Evolutionary conservation across 192 early-diverging fungal species (phyloP), one percentile per base, ranked within the genome.

Genomic region (Coemansia sp.): DNA sequence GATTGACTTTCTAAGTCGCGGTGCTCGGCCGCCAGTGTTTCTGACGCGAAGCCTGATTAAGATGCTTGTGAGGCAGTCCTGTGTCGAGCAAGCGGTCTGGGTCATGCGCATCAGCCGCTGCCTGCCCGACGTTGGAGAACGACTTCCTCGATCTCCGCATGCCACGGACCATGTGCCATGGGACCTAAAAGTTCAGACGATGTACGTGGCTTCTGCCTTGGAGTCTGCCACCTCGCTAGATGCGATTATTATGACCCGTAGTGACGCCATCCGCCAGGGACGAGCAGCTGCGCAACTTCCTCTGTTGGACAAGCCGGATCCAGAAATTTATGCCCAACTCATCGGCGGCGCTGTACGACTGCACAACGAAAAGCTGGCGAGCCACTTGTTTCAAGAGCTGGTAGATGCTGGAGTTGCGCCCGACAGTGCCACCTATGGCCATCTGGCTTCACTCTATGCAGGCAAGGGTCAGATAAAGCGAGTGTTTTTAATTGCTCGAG

Each of bases 51-150:
- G n/a, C 6, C 70, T 84, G 39, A 66, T 84, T 2, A 73, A 70
- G 58, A 67, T 74, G 60, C 70, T 84, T 34, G 77, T 75, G 44
- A 67, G 68, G 21, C 82, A 84, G 62, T 55, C 65, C 44, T 70
- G 68, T 27, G 59, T 84, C 14, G 82, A 84, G 63, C 77, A 84
- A 60, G 82, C 82, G 2, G 55, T 79, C 34, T 79, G 76, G 82
- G 74, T 69, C 10, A 84, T 84, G 82, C 76, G 82, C 44, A 84
- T 84, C 21, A 74, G 82, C 51, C 82, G 82, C 5, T 69, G 64
- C 2, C 66, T 84, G 53, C 80, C 80, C 4, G 73, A 83, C 41
- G 25, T 67, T n/a, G 82, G 82, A 2, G 68, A 67, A 5, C 27
- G 25, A 2, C 67, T 70, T 10, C 72, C 80, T 31, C 66, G 57